Base-by-base conservation (phyloP, 257 asterid genomes). In the Nicotiana benthamiana region DNA sequence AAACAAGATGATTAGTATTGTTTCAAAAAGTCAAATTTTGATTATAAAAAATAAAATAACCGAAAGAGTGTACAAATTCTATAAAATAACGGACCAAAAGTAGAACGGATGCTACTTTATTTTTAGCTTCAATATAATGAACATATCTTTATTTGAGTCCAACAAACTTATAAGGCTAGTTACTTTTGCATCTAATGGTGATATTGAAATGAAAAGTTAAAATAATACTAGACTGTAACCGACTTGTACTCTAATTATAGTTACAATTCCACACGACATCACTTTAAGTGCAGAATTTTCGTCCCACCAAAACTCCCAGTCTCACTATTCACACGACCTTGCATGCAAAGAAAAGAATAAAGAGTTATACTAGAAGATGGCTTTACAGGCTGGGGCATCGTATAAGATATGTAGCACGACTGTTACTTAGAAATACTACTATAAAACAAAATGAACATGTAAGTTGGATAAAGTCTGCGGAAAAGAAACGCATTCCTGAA, bases 401-500 rank as follows among this genome's bases (percentile, higher is more conserved):
- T 0, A 3, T 3, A 26, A 5, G 9, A 51, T 56, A 9, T 2
- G 65, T 15, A 15, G 15, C 0, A 51, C 30, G 5, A 46, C 3
- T 24, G 22, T 48, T 24, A 4, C 20, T 4, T 13, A 46, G 13
- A 22, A 11, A 24, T 6, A 11, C 5, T 6, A 11, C 5, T 1
- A 22, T 22, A 26, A 48, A 75, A 4, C 20, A 75, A 75, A 43
- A 28, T 54, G 15, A 10, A 48, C 62, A 20, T 6, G 9, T 36
- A 52, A 75, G 67, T 79, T 60, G 57, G 79, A 32, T 56, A 36
- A 28, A 75, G 80, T 79, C 75, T 48, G 87, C 87, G 79, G 79
- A 76, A 66, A 77, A 51, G 46, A 4, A 56, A 80, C 84, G 87
- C 84, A 81, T 9, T 67, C 52, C 30, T 22, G 5, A 40, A 40